These are phyloP conservation scores for Guillardia theta DNA, from an alignment of 78 protist genomes.

Conservation along the genomic window DNA sequence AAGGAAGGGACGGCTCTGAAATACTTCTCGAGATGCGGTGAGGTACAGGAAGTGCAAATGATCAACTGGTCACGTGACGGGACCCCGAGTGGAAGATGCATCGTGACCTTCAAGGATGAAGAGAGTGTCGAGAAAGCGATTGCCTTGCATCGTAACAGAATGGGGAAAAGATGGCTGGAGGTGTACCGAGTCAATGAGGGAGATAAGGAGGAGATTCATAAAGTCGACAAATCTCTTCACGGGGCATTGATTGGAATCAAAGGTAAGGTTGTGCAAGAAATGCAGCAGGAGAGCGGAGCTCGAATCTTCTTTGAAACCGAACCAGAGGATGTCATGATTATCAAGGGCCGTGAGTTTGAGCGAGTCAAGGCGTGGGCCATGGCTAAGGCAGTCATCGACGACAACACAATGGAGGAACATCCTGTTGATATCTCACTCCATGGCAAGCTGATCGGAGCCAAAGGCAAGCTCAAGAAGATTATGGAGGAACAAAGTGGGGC, in stretches of 20 bases:
- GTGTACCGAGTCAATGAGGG: conserved; percentile 26
- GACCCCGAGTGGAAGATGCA: not conserved
- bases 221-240: not conserved
- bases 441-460: not conserved
- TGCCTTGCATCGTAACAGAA: not conserved
- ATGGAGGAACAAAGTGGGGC: not conserved
- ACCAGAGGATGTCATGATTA: not conserved
- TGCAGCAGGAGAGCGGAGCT: conserved; percentile 1
- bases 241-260: not conserved
- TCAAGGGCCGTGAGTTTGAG: conserved; percentile 1
- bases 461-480: not conserved
- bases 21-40: not conserved
- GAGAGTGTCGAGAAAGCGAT: conserved; percentile 19
- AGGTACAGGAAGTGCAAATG: not conserved
- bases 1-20: not conserved
- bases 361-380: not conserved
- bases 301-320: not conserved
- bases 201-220: not conserved
- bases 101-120: not conserved
- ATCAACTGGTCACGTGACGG: not conserved
- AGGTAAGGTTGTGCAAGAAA: not conserved
- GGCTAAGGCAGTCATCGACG: not conserved
- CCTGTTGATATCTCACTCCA: not conserved
- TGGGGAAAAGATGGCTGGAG: conserved; percentile 7
- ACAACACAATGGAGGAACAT: too few species aligned